Conservation (phyloP, 345 rosid species). For the Eucalyptus pauciflora region DNA sequence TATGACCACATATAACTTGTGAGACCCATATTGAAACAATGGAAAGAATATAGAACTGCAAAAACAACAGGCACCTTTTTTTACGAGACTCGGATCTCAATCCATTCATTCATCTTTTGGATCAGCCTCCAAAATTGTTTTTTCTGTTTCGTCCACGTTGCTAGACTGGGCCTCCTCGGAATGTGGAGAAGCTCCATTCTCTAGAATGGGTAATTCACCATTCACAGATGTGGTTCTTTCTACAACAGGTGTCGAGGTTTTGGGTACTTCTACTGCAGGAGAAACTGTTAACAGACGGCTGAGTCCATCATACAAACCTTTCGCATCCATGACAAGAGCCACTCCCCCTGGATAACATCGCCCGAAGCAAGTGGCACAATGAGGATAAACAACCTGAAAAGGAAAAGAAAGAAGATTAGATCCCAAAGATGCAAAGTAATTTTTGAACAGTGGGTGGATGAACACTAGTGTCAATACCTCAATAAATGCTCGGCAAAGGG, state of each 20-base stretch:
- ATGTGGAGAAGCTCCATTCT: conserved; percentile 38
- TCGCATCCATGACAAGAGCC: conserved; percentile 61
- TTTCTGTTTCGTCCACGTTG: conserved; percentile 10
- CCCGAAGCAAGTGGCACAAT: conserved; percentile 82
- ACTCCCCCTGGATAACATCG: conserved; percentile 90
- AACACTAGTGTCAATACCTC: conserved; percentile 35
- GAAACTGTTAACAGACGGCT: conserved; percentile 43
- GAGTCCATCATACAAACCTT: conserved; percentile 53
- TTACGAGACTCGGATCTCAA: not conserved
- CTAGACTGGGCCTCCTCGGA: conserved; percentile 12
- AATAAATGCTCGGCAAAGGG: conserved; percentile 80
- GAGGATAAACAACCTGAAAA: conserved; percentile 70
- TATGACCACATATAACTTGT: not conserved
- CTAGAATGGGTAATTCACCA: conserved; percentile 12
- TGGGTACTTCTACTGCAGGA: conserved; percentile 37
- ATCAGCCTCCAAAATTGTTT: not conserved
- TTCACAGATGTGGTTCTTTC: conserved; percentile 29
- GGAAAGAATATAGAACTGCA: not conserved
- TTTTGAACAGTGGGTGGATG: not conserved
- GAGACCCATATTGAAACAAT: not conserved
- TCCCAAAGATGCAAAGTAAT: not conserved
- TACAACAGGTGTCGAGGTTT: conserved; percentile 17
- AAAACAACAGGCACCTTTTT: not conserved
- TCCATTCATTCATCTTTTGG: conserved; percentile 4
- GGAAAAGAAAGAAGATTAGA: not conserved